phyloP scores from a whole-genome alignment of 2,329 filamentous ascomycete species.

The Aaosphaeria arxii region DNA sequence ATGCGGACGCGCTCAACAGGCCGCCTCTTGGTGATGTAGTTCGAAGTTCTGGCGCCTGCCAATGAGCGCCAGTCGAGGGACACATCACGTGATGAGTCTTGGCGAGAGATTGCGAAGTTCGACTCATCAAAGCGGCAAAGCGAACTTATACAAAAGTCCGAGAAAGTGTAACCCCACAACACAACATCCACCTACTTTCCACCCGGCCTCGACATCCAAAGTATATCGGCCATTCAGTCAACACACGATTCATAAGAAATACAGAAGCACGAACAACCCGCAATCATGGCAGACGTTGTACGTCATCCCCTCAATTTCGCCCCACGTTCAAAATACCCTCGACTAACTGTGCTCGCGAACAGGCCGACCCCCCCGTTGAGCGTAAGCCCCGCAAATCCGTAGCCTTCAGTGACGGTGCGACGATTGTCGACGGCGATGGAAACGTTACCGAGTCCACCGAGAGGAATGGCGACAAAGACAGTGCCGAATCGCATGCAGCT shows the following conservation, averaged over 20 bases:
- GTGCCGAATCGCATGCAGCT: slow-evolving; percentile 68
- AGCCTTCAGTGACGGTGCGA: slow-evolving; percentile 83
- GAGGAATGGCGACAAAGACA: slow-evolving; percentile 71
- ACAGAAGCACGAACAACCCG: slow-evolving; percentile 13
- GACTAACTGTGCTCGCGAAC: slow-evolving; percentile 1
- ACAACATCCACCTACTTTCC: no score
- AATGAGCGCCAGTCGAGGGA: slow-evolving; percentile 1
- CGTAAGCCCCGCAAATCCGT: slow-evolving; percentile 88
- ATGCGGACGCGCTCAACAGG: neutral
- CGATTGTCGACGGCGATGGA: slow-evolving; percentile 87
- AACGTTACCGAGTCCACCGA: slow-evolving; percentile 73
- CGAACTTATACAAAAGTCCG: neutral
- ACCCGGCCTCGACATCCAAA: no score
- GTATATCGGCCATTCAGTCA: no score
- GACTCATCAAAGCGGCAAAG: neutral
- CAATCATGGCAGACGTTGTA: slow-evolving; percentile 52
- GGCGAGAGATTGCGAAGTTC: neutral
- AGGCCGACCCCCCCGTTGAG: slow-evolving; percentile 49
- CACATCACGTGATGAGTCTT: neutral
- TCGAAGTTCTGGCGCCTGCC: neutral
- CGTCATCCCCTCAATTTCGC: neutral
- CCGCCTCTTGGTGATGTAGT: neutral
- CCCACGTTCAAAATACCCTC: neutral
- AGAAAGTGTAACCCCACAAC: no score
- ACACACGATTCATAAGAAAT: no score